These are phyloP conservation scores for Cryoendolithus antarcticus DNA, from an alignment of 2,329 filamentous ascomycete species.

Conservation along the genomic window DNA sequence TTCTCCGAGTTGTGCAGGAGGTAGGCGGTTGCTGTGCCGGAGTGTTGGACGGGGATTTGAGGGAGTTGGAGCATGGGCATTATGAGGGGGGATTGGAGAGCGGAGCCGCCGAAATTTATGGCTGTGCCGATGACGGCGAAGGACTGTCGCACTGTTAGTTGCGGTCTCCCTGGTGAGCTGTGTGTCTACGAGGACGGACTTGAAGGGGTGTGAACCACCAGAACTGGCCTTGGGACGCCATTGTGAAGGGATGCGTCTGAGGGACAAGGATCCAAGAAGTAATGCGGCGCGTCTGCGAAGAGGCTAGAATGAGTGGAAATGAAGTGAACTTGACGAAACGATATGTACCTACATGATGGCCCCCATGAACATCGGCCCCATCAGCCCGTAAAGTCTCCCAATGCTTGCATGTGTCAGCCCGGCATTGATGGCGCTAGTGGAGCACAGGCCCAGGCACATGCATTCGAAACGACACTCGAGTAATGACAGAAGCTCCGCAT, in stretches of 20 bases:
- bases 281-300: background rate
- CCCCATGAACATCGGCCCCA: too few relatives aligned
- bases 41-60: conserved; percentile 15
- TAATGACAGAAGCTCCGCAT: too few relatives aligned
- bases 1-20: conserved; percentile 19
- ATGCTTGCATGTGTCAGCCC: too few relatives aligned
- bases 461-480: too few relatives aligned
- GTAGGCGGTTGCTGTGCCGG: conserved; percentile 16
- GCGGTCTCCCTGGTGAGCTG: too few relatives aligned
- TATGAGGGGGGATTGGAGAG: conserved; percentile 20
- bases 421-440: too few relatives aligned
- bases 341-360: too few relatives aligned
- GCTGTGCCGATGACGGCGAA: conserved; percentile 18
- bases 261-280: background rate
- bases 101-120: conserved; percentile 21
- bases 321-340: too few relatives aligned
- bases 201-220: conserved; percentile 22
- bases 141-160: conserved; percentile 1
- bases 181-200: conserved; percentile 1
- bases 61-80: conserved; percentile 19
- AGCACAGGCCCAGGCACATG: too few relatives aligned
- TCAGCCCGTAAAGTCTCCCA: too few relatives aligned
- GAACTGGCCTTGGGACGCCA: conserved; percentile 15
- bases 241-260: conserved; percentile 4
- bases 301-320: background rate